Conservation (phyloP, 2,329 filamentous ascomycete species). For the Curvularia eragrostidis region DNA sequence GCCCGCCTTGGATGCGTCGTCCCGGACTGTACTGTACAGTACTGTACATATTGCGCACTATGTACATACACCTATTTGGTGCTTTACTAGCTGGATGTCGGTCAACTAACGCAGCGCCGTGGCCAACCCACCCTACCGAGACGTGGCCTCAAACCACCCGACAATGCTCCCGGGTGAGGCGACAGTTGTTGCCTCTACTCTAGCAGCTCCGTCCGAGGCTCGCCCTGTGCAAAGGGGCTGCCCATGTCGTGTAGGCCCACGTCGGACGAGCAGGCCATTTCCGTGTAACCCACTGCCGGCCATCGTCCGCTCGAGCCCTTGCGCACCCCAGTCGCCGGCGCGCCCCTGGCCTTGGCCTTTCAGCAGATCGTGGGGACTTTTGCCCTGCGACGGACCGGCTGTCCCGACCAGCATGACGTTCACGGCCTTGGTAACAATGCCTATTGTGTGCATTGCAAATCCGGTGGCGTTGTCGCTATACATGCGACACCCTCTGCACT, state of each 20-base stretch:
- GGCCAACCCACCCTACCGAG: conserved; percentile 19
- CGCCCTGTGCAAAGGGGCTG: conserved; percentile 20
- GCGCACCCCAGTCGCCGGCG: conserved; percentile 29
- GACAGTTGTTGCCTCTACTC: conserved; percentile 6
- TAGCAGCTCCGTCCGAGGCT: conserved; percentile 6
- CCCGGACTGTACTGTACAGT: no score
- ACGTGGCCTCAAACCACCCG: conserved; percentile 13
- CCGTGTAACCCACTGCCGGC: conserved; percentile 20
- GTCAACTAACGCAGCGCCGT: conserved; percentile 22
- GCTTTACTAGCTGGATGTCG: conserved; percentile 25
- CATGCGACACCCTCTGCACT: background rate
- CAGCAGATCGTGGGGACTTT: conserved; percentile 36
- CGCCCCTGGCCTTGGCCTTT: conserved; percentile 33
- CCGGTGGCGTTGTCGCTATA: background rate
- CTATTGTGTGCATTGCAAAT: conserved; percentile 9
- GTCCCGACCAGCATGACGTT: conserved; percentile 29
- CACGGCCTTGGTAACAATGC: conserved; percentile 14
- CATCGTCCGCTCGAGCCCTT: conserved; percentile 26
- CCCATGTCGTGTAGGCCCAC: conserved; percentile 24
- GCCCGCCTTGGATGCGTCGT: conserved; percentile 31
- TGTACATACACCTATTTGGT: no score
- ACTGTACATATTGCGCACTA: no score
- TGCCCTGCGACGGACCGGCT: conserved; percentile 28
- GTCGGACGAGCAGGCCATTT: conserved; percentile 19
- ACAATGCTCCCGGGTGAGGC: conserved; percentile 17